Evolutionary conservation across 2,329 filamentous ascomycete genomes (phyloP).

Genomic region (Corynespora cassiicola): DNA sequence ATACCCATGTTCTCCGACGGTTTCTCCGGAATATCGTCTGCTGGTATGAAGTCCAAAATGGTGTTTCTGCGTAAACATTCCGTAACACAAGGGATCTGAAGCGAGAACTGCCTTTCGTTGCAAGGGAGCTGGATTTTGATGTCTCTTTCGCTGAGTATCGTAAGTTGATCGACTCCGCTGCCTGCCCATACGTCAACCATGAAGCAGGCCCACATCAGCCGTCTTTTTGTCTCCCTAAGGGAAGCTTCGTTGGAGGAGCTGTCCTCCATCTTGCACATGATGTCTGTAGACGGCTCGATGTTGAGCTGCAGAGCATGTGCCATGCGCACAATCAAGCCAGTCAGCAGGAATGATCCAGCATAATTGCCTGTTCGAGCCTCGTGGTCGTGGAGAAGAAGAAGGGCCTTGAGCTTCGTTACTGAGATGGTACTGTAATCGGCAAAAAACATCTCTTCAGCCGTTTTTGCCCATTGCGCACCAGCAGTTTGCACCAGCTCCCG

Average conservation of each 20-base stretch:
- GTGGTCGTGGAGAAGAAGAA: slow-evolving; percentile 38
- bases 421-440: slow-evolving; percentile 42
- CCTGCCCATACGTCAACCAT: slow-evolving; percentile 44
- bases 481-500: slow-evolving; percentile 38
- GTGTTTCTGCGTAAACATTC: slow-evolving; percentile 32
- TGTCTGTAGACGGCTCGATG: slow-evolving; percentile 33
- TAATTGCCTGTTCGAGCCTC: slow-evolving; percentile 40
- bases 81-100: slow-evolving; percentile 38
- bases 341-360: slow-evolving; percentile 38
- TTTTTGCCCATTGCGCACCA: slow-evolving; percentile 41
- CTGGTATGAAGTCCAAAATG: slow-evolving; percentile 29
- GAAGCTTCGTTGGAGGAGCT: slow-evolving; percentile 35
- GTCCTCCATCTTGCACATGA: slow-evolving; percentile 33
- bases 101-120: slow-evolving; percentile 38
- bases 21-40: slow-evolving; percentile 33
- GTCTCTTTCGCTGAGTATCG: slow-evolving; percentile 39
- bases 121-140: slow-evolving; percentile 41
- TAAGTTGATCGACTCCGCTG: slow-evolving; percentile 40
- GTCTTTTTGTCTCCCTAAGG: slow-evolving; percentile 33
- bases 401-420: slow-evolving; percentile 36
- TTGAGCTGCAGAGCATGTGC: slow-evolving; percentile 40
- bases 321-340: slow-evolving; percentile 39
- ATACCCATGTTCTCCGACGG: slow-evolving; percentile 39
- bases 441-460: slow-evolving; percentile 39
- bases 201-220: slow-evolving; percentile 44